Conservation (phyloP, 139 green algal species). For the Volvox reticuliferus region DNA sequence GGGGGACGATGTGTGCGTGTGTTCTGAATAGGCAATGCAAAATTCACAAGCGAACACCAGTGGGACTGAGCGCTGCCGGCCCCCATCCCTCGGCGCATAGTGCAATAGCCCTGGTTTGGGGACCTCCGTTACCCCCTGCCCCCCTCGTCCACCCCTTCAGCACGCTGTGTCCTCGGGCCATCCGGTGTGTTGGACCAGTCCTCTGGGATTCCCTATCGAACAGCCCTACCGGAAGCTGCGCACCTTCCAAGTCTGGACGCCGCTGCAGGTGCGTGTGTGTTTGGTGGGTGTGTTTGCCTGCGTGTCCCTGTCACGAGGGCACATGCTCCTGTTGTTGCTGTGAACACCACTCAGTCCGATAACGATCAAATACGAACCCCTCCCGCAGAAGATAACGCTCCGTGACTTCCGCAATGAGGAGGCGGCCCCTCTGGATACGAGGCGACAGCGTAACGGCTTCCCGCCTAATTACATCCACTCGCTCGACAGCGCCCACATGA, state of each 20-base stretch:
- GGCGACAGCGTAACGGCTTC: constrained; percentile 91
- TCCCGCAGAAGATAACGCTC: neutral
- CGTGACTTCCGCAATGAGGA: neutral
- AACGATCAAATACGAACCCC: too few species aligned
- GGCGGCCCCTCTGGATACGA: constrained; percentile 29
- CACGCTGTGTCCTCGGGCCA: constrained; percentile 29
- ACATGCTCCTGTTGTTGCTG: too few species aligned
- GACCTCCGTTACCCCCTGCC: too few species aligned
- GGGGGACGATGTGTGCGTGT: too few species aligned
- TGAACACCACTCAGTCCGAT: too few species aligned
- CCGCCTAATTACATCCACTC: constrained; percentile 98
- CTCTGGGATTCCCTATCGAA: constrained; percentile 92
- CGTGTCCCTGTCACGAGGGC: too few species aligned
- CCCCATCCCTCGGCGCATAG: too few species aligned
- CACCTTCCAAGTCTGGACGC: constrained; percentile 10
- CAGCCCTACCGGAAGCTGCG: constrained; percentile 88
- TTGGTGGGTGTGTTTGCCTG: neutral
- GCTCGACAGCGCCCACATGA: constrained; percentile 97
- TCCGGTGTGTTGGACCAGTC: constrained; percentile 88
- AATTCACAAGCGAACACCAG: too few species aligned
- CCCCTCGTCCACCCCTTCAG: neutral
- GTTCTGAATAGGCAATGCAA: too few species aligned
- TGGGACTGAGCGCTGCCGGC: too few species aligned
- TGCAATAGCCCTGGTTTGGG: too few species aligned
- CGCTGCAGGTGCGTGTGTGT: constrained; percentile 8